A percentile compares a stretch with the other conserved stretches of the same genome.
Evolutionary conservation across 2,329 filamentous ascomycete genomes (phyloP).

Genomic region (Lecanosticta acicola): DNA sequence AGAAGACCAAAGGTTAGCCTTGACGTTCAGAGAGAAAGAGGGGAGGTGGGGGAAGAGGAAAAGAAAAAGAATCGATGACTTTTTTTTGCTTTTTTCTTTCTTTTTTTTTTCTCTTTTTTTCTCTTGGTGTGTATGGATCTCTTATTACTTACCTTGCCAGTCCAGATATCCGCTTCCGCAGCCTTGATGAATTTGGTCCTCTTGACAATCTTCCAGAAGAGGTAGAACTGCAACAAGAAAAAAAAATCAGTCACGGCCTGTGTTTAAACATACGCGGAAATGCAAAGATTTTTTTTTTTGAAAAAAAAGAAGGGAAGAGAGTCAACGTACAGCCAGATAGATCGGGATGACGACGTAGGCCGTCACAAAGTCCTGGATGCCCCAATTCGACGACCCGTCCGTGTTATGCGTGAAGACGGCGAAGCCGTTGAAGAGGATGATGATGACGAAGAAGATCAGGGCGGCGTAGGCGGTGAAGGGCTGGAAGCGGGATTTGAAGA

Average conservation of each 20-base stretch:
- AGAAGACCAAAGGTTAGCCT: no score
- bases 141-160: no score
- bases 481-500: constrained; percentile 45
- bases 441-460: constrained; percentile 53
- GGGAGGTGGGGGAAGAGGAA: no score
- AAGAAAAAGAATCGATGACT: no score
- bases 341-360: constrained; percentile 30
- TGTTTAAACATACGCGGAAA: no score
- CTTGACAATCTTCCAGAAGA: constrained; percentile 62
- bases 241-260: not conserved
- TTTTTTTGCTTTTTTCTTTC: no score
- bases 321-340: constrained; percentile 30
- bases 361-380: constrained; percentile 45
- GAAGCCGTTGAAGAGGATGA: constrained; percentile 62
- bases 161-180: constrained; percentile 42
- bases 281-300: no score
- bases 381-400: constrained; percentile 34
- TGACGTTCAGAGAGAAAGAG: no score
- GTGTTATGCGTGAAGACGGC: constrained; percentile 49
- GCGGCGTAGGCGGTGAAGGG: constrained; percentile 55
- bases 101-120: no score
- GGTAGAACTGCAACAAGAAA: constrained; percentile 38
- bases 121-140: no score
- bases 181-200: constrained; percentile 49
- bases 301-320: constrained; percentile 21